Percentiles rank a stretch among this genome's conserved stretches.
phyloP scores from a whole-genome alignment of 768 basidiomycete genomes.

The Hydnomerulius pinastri region DNA sequence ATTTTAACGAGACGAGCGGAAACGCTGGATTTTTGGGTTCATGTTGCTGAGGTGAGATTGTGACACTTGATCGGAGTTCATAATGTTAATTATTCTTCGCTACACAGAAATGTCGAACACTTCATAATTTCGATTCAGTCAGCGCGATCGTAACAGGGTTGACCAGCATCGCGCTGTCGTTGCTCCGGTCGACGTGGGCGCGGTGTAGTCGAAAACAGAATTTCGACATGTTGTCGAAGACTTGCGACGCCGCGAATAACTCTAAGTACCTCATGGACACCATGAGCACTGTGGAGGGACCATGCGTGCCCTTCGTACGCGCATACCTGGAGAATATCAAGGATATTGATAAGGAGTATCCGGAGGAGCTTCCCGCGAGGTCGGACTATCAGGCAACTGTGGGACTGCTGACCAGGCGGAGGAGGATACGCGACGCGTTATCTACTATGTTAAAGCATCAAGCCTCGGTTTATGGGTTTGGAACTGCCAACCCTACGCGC shows the following conservation, averaged over 20 bases:
- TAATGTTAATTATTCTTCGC: slow-evolving; percentile 6
- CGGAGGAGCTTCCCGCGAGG: slow-evolving; percentile 29
- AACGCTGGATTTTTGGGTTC: slow-evolving; percentile 73
- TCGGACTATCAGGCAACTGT: slow-evolving; percentile 20
- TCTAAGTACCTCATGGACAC: slow-evolving; percentile 46
- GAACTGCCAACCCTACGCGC: slow-evolving; percentile 46
- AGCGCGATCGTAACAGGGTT: slow-evolving; percentile 66
- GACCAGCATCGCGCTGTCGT: slow-evolving; percentile 56
- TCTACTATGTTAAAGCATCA: slow-evolving; percentile 60
- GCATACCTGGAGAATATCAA: slow-evolving; percentile 64
- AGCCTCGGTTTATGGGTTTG: slow-evolving; percentile 48
- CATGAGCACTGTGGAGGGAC: slow-evolving; percentile 42
- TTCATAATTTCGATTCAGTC: slow-evolving; percentile 71
- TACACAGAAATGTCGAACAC: slow-evolving; percentile 57
- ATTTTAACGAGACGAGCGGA: slow-evolving; percentile 55
- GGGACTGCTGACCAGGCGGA: slow-evolving; percentile 57
- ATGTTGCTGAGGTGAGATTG: slow-evolving; percentile 67
- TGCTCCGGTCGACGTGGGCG: slow-evolving; percentile 67
- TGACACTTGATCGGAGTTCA: not conserved
- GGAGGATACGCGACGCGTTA: slow-evolving; percentile 57
- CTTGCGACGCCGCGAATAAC: slow-evolving; percentile 54
- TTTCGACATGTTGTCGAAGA: slow-evolving; percentile 52
- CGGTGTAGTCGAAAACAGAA: slow-evolving; percentile 53
- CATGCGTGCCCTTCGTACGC: slow-evolving; percentile 69
- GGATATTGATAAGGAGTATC: slow-evolving; percentile 53